These are phyloP conservation scores for Rutstroemia sp. DNA, from an alignment of 2,329 filamentous ascomycete species.

Conservation along the genomic window DNA sequence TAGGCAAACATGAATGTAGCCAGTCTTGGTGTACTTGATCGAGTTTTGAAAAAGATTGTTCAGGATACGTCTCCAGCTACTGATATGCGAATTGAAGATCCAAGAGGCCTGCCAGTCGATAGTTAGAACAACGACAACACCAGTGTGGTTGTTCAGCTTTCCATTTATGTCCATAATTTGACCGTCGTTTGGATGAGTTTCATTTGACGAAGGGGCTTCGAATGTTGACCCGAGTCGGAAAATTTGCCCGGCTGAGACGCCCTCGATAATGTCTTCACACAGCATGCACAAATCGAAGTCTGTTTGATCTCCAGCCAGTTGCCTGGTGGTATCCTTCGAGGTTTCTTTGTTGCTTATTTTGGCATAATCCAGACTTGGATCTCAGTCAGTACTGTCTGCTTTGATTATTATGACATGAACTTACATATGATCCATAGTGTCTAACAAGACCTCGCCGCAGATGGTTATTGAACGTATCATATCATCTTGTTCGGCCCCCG, in stretches of 20 bases:
- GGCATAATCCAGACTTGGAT: constrained; percentile 28
- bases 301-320: background rate
- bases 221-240: constrained; percentile 6
- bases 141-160: background rate
- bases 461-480: constrained; percentile 41
- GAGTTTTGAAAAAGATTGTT: constrained; percentile 58
- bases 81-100: constrained; percentile 45
- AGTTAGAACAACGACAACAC: constrained; percentile 37
- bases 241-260: constrained; percentile 19
- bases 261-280: constrained; percentile 21
- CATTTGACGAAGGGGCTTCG: background rate
- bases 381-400: constrained; percentile 21
- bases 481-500: constrained; percentile 38
- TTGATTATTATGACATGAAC: constrained; percentile 18
- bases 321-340: background rate
- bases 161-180: background rate
- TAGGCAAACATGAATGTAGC: constrained; percentile 40
- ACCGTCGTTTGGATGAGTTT: background rate
- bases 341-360: constrained; percentile 14
- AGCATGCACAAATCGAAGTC: constrained; percentile 17
- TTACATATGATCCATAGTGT: constrained; percentile 44
- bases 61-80: constrained; percentile 41
- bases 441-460: constrained; percentile 42
- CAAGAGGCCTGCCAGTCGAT: constrained; percentile 36
- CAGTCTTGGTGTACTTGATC: constrained; percentile 50